A percentile compares a stretch with the other conserved stretches of the same genome.
Conservation (phyloP, 2,329 filamentous ascomycete species). For the Diaporthe capsici region DNA sequence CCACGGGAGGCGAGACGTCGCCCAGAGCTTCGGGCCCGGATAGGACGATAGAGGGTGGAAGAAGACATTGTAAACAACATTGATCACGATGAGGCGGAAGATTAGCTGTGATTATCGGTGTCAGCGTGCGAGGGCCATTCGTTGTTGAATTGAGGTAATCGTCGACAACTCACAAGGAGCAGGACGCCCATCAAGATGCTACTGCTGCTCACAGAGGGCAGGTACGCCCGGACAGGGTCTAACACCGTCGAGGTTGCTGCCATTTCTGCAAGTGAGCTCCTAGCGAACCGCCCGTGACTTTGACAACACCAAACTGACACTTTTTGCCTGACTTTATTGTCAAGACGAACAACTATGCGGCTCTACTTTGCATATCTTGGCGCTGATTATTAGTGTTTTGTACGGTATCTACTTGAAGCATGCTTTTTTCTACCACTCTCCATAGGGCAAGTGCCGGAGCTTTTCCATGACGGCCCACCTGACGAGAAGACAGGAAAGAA, state of each 20-base stretch:
- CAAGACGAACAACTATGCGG: neutral
- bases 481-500: neutral
- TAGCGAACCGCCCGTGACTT: neutral
- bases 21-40: slow-evolving; percentile 35
- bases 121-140: neutral
- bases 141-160: neutral
- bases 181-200: neutral
- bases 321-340: neutral
- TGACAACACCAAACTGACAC: neutral
- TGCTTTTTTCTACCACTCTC: neutral
- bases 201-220: neutral
- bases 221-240: neutral
- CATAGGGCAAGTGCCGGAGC: neutral
- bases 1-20: slow-evolving; percentile 34
- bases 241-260: neutral
- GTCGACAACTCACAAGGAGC: neutral
- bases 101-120: neutral
- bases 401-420: neutral
- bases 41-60: slow-evolving; percentile 51
- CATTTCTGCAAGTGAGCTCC: neutral
- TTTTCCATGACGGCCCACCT: neutral
- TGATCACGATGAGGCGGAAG: neutral
- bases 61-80: slow-evolving; percentile 40
- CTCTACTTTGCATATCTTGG: neutral
- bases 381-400: no score